These are phyloP conservation scores for Podaxis sp. DNA, from an alignment of 768 basidiomycete species.

Conservation along the genomic window DNA sequence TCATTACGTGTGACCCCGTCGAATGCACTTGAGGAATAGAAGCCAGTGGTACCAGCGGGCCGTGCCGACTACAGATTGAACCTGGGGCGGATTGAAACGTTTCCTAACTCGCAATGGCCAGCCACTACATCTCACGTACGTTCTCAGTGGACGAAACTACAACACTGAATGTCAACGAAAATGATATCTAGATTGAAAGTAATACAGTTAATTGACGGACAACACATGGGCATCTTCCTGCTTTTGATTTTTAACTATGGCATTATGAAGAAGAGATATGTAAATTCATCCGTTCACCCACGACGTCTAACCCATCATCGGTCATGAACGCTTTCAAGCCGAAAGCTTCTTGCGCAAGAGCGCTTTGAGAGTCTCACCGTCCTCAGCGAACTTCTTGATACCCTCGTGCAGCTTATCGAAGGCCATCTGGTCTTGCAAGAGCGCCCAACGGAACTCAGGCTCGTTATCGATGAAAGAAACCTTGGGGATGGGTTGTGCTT, in stretches of 20 bases:
- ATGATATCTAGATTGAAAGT: slow-evolving; percentile 4
- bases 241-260: background rate
- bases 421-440: slow-evolving; percentile 95
- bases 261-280: background rate
- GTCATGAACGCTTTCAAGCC: slow-evolving; percentile 31
- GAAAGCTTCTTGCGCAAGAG: slow-evolving; percentile 70
- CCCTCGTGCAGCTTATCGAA: slow-evolving; percentile 99
- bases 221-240: background rate
- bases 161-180: background rate
- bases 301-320: background rate
- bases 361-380: slow-evolving; percentile 85
- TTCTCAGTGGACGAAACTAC: background rate
- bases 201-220: background rate
- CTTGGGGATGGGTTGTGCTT: slow-evolving; percentile 68
- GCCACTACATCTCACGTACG: no score
- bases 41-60: background rate
- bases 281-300: background rate
- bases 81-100: background rate
- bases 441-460: slow-evolving; percentile 92
- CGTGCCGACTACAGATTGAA: background rate
- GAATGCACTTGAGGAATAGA: background rate
- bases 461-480: slow-evolving; percentile 89
- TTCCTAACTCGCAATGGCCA: background rate
- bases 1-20: no score
- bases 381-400: slow-evolving; percentile 97